Evolutionary conservation across 2,329 filamentous ascomycete genomes (phyloP), one percentile per base, ranked within the genome.

Genomic region (Fusarium bulbicola): DNA sequence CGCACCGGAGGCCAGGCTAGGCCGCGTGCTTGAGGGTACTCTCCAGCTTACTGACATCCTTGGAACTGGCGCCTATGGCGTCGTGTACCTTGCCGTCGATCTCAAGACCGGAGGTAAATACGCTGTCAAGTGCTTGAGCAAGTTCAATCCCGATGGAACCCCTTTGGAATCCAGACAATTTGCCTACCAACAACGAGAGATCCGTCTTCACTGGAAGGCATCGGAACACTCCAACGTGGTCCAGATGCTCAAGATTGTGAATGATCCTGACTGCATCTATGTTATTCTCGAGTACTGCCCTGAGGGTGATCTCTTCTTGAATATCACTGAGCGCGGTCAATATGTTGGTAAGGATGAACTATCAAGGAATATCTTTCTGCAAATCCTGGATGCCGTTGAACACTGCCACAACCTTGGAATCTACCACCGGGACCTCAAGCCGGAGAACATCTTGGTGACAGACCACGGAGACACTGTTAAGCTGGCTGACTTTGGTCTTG

Each of bases 241-340:
- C 70, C 96, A 95, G 76, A 90, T 99, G 87, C 88, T 94, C 76
- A 95, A 96, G 87, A 97, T 98, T 80, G 90, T 98, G 86, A 94
- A 97, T 83, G 92, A 93, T 79, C 87, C 90, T 69, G 95, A 98
- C 82, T 98, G 95, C 88, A 97, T 95, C 73, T 98, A 94, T 84
- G 95, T 98, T 78, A 93, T 99, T 74, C 89, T 99, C 81, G 96
- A 99, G 83, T 98, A 95, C 83, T 98, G 95, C 85, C 94, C 95
- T 12, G 96, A 98, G 82, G 96, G 96, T 80, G 96, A 99, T 82
- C 85, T 99, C 74, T 99, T 99, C 85, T 92, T 93, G 82, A 98
- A 97, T 85, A 99, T 99, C 84, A 98, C 96, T 70, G 95, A 98
- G 84, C 91, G 93, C 79, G 93, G 95, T 81, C 93, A 94, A 82